phyloP scores from a whole-genome alignment of 129 eudicot species.

The Lactuca sativa region DNA sequence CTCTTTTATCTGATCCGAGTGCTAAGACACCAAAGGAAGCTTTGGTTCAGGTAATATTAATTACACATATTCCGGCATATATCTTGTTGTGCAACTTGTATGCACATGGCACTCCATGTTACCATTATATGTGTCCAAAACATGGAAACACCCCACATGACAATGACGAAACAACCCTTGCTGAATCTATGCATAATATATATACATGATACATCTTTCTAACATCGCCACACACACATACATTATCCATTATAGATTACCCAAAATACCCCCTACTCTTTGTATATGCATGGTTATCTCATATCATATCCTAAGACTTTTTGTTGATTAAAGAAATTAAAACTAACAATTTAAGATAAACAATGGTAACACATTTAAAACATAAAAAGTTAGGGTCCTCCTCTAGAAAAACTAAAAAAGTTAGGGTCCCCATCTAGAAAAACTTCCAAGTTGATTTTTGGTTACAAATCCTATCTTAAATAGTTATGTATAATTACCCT shows the following conservation, averaged over 20 bases:
- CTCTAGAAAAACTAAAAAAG: neutral
- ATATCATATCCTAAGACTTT: too few relatives aligned
- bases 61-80: conserved; percentile 12
- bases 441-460: neutral
- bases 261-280: conserved; percentile 3
- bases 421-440: neutral
- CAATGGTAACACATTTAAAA: neutral
- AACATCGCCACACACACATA: conserved; percentile 5
- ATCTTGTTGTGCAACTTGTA: conserved; percentile 24
- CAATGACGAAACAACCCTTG: conserved; percentile 23
- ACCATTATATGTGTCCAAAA: conserved; percentile 32
- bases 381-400: conserved; percentile 1
- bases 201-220: neutral
- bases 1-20: conserved; percentile 98
- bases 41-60: conserved; percentile 34
- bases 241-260: neutral
- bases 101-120: conserved; percentile 35
- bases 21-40: conserved; percentile 99
- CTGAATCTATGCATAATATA: conserved; percentile 1
- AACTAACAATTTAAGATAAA: neutral
- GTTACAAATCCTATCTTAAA: neutral
- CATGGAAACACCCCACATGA: conserved; percentile 36
- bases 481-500: too few relatives aligned
- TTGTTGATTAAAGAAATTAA: neutral
- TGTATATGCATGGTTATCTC: neutral